Conservation (phyloP, 2,329 filamentous ascomycete genomes). For the Pseudogymnoascus sp. region DNA sequence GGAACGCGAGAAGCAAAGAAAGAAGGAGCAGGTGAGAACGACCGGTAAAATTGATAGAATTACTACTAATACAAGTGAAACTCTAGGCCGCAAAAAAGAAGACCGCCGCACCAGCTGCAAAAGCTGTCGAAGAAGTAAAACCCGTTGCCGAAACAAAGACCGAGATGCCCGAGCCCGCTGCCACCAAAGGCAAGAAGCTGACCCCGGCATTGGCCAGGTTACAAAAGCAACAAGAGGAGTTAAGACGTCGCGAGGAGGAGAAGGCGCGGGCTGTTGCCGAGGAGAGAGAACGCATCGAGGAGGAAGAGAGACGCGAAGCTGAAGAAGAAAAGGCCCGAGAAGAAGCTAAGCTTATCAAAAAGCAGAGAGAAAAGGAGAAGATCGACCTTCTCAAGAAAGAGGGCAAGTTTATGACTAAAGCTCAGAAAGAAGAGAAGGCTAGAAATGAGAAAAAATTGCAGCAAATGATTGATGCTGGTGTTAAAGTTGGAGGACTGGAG, state of each 20-base stretch:
- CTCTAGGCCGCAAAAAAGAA: constrained; percentile 78
- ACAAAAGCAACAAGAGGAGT: constrained; percentile 76
- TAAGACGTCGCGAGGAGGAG: constrained; percentile 60
- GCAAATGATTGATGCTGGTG: constrained; percentile 74
- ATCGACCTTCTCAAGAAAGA: constrained; percentile 83
- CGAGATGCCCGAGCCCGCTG: constrained; percentile 37
- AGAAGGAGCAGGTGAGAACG: constrained; percentile 80
- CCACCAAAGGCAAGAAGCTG: constrained; percentile 87
- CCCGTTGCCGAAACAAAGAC: constrained; percentile 44
- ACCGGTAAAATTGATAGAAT: not conserved
- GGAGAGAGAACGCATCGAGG: constrained; percentile 57
- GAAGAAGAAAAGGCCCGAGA: constrained; percentile 65
- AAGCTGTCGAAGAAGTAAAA: constrained; percentile 50
- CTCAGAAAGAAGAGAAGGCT: constrained; percentile 75
- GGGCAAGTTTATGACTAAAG: constrained; percentile 79
- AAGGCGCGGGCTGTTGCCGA: constrained; percentile 50
- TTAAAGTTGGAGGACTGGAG: constrained; percentile 60
- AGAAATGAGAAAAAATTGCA: constrained; percentile 72
- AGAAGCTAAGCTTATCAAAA: constrained; percentile 69
- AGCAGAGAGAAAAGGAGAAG: constrained; percentile 79
- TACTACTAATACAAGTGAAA: constrained; percentile 12
- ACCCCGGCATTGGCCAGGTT: constrained; percentile 64
- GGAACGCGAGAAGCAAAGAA: constrained; percentile 95
- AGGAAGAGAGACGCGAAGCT: constrained; percentile 54
- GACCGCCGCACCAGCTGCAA: constrained; percentile 42